Percentiles rank a stretch among this genome's conserved stretches.
phyloP scores from a whole-genome alignment of 2,329 filamentous ascomycete species.

The Phialocephala sp. region DNA sequence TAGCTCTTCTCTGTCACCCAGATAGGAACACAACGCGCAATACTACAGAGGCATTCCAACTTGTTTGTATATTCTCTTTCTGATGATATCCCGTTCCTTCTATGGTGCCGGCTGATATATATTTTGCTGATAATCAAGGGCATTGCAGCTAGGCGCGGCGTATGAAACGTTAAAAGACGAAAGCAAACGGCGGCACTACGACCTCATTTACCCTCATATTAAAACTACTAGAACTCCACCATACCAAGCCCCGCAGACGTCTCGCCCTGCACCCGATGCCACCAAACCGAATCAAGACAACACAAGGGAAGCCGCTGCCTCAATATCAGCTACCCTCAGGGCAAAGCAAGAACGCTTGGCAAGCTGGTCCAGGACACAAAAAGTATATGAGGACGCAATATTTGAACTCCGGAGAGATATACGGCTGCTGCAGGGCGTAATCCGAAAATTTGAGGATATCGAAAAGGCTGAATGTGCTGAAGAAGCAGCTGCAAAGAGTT shows the following conservation, averaged over 20 bases:
- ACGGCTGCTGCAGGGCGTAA: slow-evolving; percentile 38
- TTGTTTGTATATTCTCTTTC: slow-evolving; percentile 37
- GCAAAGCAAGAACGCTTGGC: slow-evolving; percentile 40
- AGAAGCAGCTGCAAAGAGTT: slow-evolving; percentile 44
- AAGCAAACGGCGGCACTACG: slow-evolving; percentile 42
- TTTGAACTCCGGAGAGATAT: slow-evolving; percentile 34
- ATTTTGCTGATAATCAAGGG: slow-evolving; percentile 14
- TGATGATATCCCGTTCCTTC: slow-evolving; percentile 11
- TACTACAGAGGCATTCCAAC: slow-evolving; percentile 45
- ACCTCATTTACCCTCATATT: slow-evolving; percentile 40
- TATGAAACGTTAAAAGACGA: slow-evolving; percentile 47
- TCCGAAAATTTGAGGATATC: slow-evolving; percentile 39
- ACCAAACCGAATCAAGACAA: slow-evolving; percentile 12
- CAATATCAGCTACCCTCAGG: slow-evolving; percentile 40
- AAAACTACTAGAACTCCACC: slow-evolving; percentile 6
- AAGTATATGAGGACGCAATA: slow-evolving; percentile 32
- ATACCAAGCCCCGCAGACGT: not conserved
- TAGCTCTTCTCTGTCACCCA: slow-evolving; percentile 46
- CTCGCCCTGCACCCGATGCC: slow-evolving; percentile 4
- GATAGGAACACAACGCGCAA: slow-evolving; percentile 42
- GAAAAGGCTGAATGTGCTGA: slow-evolving; percentile 38
- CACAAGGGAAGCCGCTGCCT: slow-evolving; percentile 32
- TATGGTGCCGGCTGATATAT: not conserved
- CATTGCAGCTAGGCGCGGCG: slow-evolving; percentile 42
- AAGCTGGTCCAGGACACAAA: slow-evolving; percentile 40